Percentiles rank a stretch among this genome's conserved stretches.
Conservation (phyloP, 768 basidiomycete species). For the Podaxis sp. region DNA sequence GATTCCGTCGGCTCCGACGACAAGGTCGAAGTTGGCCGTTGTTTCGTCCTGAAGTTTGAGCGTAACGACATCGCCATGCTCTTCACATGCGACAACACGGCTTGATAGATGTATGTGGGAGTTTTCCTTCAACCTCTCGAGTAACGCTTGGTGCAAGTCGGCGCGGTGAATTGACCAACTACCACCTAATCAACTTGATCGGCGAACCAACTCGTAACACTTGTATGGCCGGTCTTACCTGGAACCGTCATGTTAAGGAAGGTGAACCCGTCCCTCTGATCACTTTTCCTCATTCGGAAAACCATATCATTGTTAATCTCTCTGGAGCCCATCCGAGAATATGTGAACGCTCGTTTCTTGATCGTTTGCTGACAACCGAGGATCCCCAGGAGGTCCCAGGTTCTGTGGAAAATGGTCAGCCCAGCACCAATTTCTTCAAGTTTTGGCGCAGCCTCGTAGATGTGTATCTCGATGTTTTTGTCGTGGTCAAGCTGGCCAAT, state of each 20-base stretch:
- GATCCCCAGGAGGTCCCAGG: slow-evolving; percentile 27
- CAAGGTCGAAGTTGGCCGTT: slow-evolving; percentile 46
- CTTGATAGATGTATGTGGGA: slow-evolving; percentile 39
- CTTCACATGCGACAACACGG: slow-evolving; percentile 41
- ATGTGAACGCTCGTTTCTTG: slow-evolving; percentile 3
- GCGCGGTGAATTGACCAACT: slow-evolving; percentile 45
- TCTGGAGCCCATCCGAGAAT: not conserved
- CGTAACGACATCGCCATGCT: slow-evolving; percentile 23
- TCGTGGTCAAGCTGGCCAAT: slow-evolving; percentile 26
- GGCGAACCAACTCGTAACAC: not conserved
- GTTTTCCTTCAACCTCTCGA: slow-evolving; percentile 35
- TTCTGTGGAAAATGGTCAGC: slow-evolving; percentile 31
- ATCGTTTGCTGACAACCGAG: slow-evolving; percentile 22
- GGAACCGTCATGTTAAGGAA: slow-evolving; percentile 28
- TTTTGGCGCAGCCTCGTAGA: slow-evolving; percentile 39
- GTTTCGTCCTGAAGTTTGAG: slow-evolving; percentile 46
- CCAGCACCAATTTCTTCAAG: slow-evolving; percentile 41
- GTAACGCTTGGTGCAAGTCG: slow-evolving; percentile 45
- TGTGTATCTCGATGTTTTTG: slow-evolving; percentile 28
- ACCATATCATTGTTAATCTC: slow-evolving; percentile 10
- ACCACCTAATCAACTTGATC: not conserved
- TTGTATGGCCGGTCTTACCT: slow-evolving; percentile 18
- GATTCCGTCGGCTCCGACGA: slow-evolving; percentile 41
- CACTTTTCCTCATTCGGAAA: slow-evolving; percentile 33
- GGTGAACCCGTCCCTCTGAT: slow-evolving; percentile 26